These are phyloP conservation scores for Thuidium tamariscinum DNA, from an alignment of 225 moss, liverwort and hornwort genomes.

Conservation along the genomic window DNA sequence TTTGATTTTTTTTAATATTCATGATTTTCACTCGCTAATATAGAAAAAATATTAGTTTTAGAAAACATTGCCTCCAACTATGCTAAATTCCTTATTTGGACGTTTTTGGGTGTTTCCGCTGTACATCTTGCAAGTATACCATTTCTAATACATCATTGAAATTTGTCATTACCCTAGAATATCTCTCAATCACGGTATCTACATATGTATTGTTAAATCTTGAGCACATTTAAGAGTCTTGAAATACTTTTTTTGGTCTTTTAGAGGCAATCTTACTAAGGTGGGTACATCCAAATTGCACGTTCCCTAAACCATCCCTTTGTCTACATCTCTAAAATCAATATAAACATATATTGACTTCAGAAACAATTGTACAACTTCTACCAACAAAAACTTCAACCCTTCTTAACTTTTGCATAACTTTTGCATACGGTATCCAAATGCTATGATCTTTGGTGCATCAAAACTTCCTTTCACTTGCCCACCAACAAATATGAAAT, in stretches of 20 bases:
- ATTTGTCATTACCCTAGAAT: not conserved
- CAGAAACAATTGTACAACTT: not conserved
- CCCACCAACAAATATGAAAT: not conserved
- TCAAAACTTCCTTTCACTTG: no score
- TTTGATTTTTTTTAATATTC: no score
- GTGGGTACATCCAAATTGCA: not conserved
- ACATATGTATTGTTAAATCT: no score
- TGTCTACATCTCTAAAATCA: not conserved
- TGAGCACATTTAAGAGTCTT: not conserved
- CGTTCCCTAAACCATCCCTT: accelerated
- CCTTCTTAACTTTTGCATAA: not conserved
- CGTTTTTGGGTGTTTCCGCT: no score
- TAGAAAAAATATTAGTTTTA: no score
- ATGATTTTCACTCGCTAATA: no score
- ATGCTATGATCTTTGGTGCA: accelerated
- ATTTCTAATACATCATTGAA: not conserved
- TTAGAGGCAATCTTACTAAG: accelerated
- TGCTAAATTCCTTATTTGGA: no score
- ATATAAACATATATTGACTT: not conserved
- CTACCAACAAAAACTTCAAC: not conserved
- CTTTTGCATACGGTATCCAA: accelerated
- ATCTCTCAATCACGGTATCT: not conserved
- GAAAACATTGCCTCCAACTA: no score
- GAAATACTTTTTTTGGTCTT: accelerated
- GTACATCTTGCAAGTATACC: not conserved